Base-by-base conservation (phyloP, 1,139 yeast species). In the Hanseniaspora sp. region DNA sequence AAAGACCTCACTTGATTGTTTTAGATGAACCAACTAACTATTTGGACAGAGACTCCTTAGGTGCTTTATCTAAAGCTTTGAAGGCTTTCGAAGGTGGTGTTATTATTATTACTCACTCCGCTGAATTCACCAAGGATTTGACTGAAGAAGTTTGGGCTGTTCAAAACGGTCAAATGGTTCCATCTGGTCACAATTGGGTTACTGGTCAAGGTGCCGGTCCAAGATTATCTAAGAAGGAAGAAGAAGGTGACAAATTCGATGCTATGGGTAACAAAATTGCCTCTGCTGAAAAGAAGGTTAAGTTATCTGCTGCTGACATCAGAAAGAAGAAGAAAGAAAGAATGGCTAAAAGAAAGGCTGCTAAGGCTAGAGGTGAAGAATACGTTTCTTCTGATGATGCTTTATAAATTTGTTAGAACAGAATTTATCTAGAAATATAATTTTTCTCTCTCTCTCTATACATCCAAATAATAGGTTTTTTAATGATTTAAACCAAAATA, bases 311-410 rank as follows among this genome's bases (percentile, higher is more conserved):
- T 71, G 96, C 98, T 64, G 98, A 92, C 77, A 81, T 92, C 74
- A 86, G 98, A 83, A 92, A 92, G 96, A 92, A 92, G 95, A 92
- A 92, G 96, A 92, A 92, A 95, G 98, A 92, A 80, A 88, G 98
- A 83, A 90, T 92, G 97, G 87, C 86, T 86, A 92, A 90, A 94
- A 92, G 92, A 96, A 92, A 92, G 95, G 95, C 85, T 75, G 76
- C 88, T 74, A 92, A 92, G 95, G 95, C 85, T 75, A 76, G 88
- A 74, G 97, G 97, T 81, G 98, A 92, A 71, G 97, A 95, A 74
- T 92, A 92, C 74, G 96, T 88, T 65, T 90, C 96, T 64, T 85
- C 95, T 63, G 95, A 83, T 56, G 97, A 90, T 64, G 69, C 64
- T 55, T 63, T 62, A 53, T 64, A 63, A 54, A 52, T 35, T 45